Percentiles rank a stretch among this genome's conserved stretches.
Conservation (phyloP, 805 yeast genomes). For the Candida golubevii region DNA sequence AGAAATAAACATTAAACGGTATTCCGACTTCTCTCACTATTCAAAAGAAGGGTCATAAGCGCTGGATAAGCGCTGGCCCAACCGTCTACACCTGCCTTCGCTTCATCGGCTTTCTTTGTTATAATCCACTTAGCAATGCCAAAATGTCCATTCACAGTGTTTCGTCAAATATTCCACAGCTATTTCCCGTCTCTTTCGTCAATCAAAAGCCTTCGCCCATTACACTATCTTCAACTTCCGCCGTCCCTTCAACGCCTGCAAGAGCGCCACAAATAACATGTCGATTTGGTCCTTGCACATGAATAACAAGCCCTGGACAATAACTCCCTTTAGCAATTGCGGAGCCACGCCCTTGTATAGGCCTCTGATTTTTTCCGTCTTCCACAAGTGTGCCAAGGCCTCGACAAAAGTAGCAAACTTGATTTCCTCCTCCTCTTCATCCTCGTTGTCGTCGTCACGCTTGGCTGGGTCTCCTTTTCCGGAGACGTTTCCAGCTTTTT, state of each 20-base stretch:
- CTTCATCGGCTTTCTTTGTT: too few relatives aligned
- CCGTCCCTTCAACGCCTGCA: slow-evolving; percentile 23
- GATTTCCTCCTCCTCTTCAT: slow-evolving; percentile 34
- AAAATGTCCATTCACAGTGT: too few relatives aligned
- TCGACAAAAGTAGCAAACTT: slow-evolving; percentile 56
- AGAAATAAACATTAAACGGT: too few relatives aligned
- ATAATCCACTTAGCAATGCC: too few relatives aligned
- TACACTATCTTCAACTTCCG: not conserved
- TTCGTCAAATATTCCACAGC: too few relatives aligned
- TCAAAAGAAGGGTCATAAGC: too few relatives aligned
- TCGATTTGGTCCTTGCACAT: slow-evolving; percentile 73
- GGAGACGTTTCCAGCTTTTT: slow-evolving; percentile 6
- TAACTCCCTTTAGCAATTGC: slow-evolving; percentile 73
- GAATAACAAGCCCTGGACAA: slow-evolving; percentile 80
- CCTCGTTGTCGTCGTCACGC: slow-evolving; percentile 26
- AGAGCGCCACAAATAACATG: slow-evolving; percentile 32
- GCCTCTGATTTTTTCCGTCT: slow-evolving; percentile 59
- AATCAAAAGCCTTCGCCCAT: not conserved
- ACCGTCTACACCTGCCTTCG: too few relatives aligned
- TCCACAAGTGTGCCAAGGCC: slow-evolving; percentile 56
- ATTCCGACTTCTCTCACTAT: too few relatives aligned
- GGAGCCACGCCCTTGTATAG: slow-evolving; percentile 80
- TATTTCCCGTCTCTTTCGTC: too few relatives aligned
- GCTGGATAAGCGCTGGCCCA: too few relatives aligned
- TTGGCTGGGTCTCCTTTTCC: slow-evolving; percentile 11